Base-by-base conservation (phyloP, 495 filamentous ascomycete genomes). In the Parachaetomium inaequale region DNA sequence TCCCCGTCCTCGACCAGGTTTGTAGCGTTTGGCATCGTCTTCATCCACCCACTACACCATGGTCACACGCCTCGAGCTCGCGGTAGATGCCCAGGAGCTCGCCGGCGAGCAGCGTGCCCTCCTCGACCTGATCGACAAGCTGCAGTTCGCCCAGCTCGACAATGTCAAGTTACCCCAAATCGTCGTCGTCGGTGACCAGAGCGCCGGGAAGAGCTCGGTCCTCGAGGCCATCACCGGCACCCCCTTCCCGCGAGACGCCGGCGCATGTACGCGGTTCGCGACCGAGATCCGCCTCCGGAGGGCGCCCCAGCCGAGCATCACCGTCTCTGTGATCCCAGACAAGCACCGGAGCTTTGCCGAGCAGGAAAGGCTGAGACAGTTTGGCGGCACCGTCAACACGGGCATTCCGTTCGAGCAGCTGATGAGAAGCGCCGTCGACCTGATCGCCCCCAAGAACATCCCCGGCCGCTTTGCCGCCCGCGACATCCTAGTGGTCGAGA, bases 171-270 rank as follows among this genome's bases (percentile, higher is more conserved):
- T 90, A 0, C 89, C 89, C 0, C 87, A 91, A 61, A 76, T 93
- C 26, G 80, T 91, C 14, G 88, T 91, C n/a, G 86, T 86, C 59
- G 88, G 88, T 0, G 83, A 88, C 66, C 87, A 90, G 63, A 88
- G 85, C 0, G 81, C 83, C 12, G 88, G 89, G 2, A 92, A 91
- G 64, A 88, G 85, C 66, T 91, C 87, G 0, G 86, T 92, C 0
- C 80, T 92, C 0, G 87, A 91, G 72, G 88, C 86, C 0, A 83
- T 93, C 50, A 87, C 87, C 0, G 81, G 85, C 42, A 84, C 90
- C 17, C 82, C 83, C 0, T 91, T 92, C 61, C 86, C 88, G 0
- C 68, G 79, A n/a, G 82, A 87, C 45, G 82, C 83, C 57, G 84
- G 80, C 49, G 67, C 86, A 0, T 90, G 88, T 69, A 91, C 88